phyloP scores from a whole-genome alignment of 179 eudicot species.

The Heliamphora ciliata region DNA sequence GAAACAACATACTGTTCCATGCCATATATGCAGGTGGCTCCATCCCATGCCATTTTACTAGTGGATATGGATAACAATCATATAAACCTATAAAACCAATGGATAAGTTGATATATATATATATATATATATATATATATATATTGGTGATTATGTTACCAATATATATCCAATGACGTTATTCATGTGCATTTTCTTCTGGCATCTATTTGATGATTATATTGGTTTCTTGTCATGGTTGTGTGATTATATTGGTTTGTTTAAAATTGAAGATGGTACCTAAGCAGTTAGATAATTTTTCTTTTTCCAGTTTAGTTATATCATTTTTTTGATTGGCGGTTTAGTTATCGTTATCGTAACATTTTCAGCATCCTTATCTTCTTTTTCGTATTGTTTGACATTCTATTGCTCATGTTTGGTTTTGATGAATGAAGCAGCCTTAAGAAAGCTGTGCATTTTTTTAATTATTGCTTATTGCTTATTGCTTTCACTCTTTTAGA shows the following conservation, averaged over 20 bases:
- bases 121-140: too few species aligned
- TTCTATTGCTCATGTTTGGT: neutral
- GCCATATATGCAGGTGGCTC: neutral
- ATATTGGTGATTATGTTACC: too few species aligned
- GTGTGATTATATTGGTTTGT: neutral
- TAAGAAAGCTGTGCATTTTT: neutral
- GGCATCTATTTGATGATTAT: neutral
- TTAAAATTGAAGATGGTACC: too few species aligned
- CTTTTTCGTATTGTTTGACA: neutral
- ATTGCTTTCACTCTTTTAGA: neutral
- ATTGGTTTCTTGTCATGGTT: neutral
- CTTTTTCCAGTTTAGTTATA: too few species aligned
- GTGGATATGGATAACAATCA: neutral
- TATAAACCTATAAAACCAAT: too few species aligned
- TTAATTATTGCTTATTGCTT: neutral
- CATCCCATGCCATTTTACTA: neutral
- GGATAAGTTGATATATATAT: too few species aligned
- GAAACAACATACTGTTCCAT: neutral
- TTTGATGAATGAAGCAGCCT: constrained; percentile 4
- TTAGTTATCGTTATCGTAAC: neutral
- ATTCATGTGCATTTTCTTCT: too few species aligned
- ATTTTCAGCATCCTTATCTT: neutral
- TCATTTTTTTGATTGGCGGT: too few species aligned
- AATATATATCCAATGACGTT: too few species aligned
- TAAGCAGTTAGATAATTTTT: too few species aligned